Evolutionary conservation across 306 rosid species (phyloP).

Genomic region (Gillenia trifoliata): DNA sequence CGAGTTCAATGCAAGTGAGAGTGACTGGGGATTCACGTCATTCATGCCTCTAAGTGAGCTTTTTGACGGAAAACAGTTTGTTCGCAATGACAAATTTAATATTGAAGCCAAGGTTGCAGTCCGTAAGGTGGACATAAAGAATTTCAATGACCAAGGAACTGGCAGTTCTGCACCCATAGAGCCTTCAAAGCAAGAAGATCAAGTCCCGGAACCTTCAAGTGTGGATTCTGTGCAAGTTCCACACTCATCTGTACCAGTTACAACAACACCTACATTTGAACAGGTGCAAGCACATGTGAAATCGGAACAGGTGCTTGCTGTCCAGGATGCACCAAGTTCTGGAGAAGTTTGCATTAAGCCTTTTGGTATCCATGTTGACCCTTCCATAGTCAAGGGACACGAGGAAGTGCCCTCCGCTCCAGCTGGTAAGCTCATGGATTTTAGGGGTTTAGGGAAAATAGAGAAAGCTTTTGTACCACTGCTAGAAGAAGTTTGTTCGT

Average conservation of each 20-base stretch:
- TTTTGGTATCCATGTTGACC: background rate
- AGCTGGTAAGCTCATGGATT: background rate
- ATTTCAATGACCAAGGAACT: background rate
- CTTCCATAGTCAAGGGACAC: background rate
- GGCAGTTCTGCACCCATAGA: background rate
- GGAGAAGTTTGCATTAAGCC: background rate
- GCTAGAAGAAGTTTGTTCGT: background rate
- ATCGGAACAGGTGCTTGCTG: background rate
- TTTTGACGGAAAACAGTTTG: background rate
- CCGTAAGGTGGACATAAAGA: background rate
- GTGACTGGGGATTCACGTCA: background rate
- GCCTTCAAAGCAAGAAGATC: background rate
- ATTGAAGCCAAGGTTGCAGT: conserved; percentile 1
- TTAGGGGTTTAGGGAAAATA: background rate
- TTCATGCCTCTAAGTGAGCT: background rate
- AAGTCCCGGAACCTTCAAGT: background rate
- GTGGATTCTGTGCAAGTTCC: background rate
- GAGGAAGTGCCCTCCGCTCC: background rate
- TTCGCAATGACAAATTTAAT: background rate
- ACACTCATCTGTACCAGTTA: background rate
- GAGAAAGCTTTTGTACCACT: background rate
- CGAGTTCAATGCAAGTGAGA: background rate
- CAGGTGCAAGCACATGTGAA: background rate
- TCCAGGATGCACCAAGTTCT: background rate
- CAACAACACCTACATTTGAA: background rate